Percentiles rank a stretch among this genome's conserved stretches.
Evolutionary conservation across 2,329 filamentous ascomycete genomes (phyloP).

Genomic region (Phialemoniopsis sp.): DNA sequence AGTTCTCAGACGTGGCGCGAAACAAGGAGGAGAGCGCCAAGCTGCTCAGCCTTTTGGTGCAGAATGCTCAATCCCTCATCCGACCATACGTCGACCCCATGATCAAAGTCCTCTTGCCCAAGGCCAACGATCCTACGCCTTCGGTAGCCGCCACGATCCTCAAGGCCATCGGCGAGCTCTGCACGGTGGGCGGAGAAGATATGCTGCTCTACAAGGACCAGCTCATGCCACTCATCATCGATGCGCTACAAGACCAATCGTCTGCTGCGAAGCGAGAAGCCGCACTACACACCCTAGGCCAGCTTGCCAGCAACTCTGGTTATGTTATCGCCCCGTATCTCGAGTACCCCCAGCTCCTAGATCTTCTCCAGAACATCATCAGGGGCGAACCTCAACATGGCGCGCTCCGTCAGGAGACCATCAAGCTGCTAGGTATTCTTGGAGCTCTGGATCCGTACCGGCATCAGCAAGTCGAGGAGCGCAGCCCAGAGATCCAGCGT

Average conservation of each 20-base stretch:
- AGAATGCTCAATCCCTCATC: slow-evolving; percentile 88
- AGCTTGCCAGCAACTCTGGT: slow-evolving; percentile 91
- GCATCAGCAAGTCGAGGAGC: slow-evolving; percentile 88
- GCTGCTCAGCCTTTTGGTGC: slow-evolving; percentile 85
- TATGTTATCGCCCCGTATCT: slow-evolving; percentile 97
- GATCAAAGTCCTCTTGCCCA: slow-evolving; percentile 89
- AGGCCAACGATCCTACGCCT: slow-evolving; percentile 78
- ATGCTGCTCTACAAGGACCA: slow-evolving; percentile 89
- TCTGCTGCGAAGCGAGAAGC: slow-evolving; percentile 88
- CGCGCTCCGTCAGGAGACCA: slow-evolving; percentile 84
- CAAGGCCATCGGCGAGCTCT: slow-evolving; percentile 89
- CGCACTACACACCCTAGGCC: slow-evolving; percentile 83
- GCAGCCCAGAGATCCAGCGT: slow-evolving; percentile 75
- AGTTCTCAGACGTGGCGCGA: slow-evolving; percentile 88
- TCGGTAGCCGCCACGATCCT: slow-evolving; percentile 93
- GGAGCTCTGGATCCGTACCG: slow-evolving; percentile 95
- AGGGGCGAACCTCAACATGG: slow-evolving; percentile 83
- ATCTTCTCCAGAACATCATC: slow-evolving; percentile 90
- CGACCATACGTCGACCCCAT: slow-evolving; percentile 97
- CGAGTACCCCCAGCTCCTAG: slow-evolving; percentile 90
- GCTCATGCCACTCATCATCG: slow-evolving; percentile 92
- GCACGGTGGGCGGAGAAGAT: slow-evolving; percentile 87
- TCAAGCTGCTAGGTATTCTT: slow-evolving; percentile 92
- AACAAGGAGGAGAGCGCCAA: slow-evolving; percentile 97
- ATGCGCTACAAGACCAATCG: slow-evolving; percentile 89